Base-by-base conservation (phyloP, 2,329 filamentous ascomycete genomes). In the Pseudocercospora pini-densiflorae region DNA sequence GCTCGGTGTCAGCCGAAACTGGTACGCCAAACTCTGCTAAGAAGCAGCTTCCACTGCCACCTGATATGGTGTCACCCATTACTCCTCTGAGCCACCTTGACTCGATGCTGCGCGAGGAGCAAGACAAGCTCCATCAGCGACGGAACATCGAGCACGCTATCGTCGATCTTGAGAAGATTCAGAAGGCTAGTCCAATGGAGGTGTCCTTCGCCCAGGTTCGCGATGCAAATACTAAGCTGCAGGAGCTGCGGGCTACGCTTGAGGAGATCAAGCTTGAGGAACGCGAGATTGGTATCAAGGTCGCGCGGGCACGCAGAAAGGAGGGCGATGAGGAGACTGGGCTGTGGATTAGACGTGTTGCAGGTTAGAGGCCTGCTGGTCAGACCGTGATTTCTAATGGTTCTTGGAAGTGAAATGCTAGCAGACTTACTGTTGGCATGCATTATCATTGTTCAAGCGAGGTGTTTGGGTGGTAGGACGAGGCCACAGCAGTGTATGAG, bases 301-400 rank as follows among this genome's bases (percentile, higher is more conserved):
- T 95, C 62, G 89, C 90, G 9, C 90, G 91, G 79, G 94, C 92
- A 81, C 86, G 92, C 57, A 84, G 89, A 72, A 91, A 94, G 73
- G 86, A 89, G 69, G 86, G 75, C 68, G 61, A 59, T 73, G 89
- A 92, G 73, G 87, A 87, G 10, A 90, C 89, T 0, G 87, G 87
- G 31, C 79, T 96, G 9, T 96, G 92, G 92, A 90, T 96, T 59
- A 86, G 90, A 74, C 85, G 92, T 69, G 89, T 93, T 67, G 93
- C 91, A 21, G 87, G 84, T 33, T 58, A 58, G 55, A 58, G 31
- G 29, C 31, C 33, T 58, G 51, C 27, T 31, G 24, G 21, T 16
- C 16, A 27, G 16, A 29, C 14, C 24, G 21, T 55, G 12, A 31
- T 40, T 21, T 2, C 31, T 36, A n/a, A 7, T 24, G 55, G 3